Percentiles rank a stretch among this genome's conserved stretches.
phyloP scores from a whole-genome alignment of 106 monocot genomes.

The Phalaenopsis aphrodite region DNA sequence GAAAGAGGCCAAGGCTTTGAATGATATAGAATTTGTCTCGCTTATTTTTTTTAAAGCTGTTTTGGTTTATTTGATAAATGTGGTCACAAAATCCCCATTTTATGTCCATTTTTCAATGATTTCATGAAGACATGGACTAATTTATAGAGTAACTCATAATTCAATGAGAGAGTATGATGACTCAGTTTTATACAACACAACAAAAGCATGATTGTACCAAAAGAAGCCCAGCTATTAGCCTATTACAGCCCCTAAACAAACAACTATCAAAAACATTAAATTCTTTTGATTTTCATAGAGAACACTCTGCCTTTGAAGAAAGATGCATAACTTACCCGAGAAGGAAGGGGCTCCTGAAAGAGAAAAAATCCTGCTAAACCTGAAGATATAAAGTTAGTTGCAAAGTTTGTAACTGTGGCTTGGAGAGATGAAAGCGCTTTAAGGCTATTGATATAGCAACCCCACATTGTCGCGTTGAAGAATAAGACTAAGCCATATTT shows the following conservation, averaged over 20 bases:
- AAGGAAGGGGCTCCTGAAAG: conserved; percentile 72
- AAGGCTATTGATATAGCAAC: conserved; percentile 93
- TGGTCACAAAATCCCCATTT: background rate
- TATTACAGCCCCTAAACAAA: background rate
- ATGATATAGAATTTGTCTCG: too few relatives aligned
- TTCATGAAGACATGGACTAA: background rate
- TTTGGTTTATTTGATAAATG: background rate
- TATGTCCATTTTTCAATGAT: background rate
- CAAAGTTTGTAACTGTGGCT: conserved; percentile 95
- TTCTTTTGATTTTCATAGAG: background rate
- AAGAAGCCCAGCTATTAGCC: background rate
- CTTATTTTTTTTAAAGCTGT: background rate
- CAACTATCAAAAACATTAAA: background rate
- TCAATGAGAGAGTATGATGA: background rate
- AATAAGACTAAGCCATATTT: conserved; percentile 67
- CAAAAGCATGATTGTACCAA: background rate
- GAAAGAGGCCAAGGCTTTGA: too few relatives aligned
- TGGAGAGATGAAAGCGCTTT: conserved; percentile 87
- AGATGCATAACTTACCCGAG: conserved; percentile 32
- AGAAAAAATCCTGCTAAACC: conserved; percentile 84
- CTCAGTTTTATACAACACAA: background rate
- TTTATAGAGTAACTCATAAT: background rate
- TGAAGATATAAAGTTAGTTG: conserved; percentile 77
- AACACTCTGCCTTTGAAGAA: background rate
- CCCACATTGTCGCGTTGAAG: conserved; percentile 96